Conservation (phyloP, 257 asterid species). For the Euphrasia confusa region DNA sequence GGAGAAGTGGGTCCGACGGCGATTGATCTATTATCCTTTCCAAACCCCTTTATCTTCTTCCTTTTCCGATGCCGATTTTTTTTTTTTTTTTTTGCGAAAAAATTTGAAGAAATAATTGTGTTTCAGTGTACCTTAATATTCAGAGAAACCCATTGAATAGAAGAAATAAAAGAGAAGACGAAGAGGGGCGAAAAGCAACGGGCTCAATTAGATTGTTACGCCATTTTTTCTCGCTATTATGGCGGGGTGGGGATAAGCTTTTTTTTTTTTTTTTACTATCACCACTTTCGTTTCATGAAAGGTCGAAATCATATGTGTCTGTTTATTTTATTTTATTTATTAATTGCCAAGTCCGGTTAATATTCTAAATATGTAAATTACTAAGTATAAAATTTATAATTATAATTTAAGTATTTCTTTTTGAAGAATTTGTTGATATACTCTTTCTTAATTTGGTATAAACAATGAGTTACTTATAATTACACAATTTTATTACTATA, state of each 20-base stretch:
- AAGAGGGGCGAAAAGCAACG: constrained; percentile 23
- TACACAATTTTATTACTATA: too few species aligned
- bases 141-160: constrained; percentile 5
- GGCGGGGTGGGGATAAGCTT: constrained; percentile 20
- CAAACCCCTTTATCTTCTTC: constrained; percentile 23
- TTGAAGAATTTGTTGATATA: too few species aligned
- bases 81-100: not conserved
- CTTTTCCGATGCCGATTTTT: constrained; percentile 16
- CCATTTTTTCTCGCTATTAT: constrained; percentile 33
- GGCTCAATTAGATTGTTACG: constrained; percentile 23
- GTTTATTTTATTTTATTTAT: not conserved
- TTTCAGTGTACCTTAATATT: not conserved
- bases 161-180: not conserved
- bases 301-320: not conserved
- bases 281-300: not conserved
- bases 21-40: constrained; percentile 37
- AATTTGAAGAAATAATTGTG: constrained; percentile 11
- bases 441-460: too few species aligned
- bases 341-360: not conserved
- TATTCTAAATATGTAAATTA: not conserved
- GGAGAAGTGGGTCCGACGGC: constrained; percentile 43
- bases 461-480: too few species aligned
- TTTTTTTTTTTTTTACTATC: constrained; percentile 2
- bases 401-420: too few species aligned
- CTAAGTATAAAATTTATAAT: too few species aligned